These are phyloP conservation scores for Phlebiopsis flavidoalba DNA, from an alignment of 768 basidiomycete genomes.

Conservation along the genomic window DNA sequence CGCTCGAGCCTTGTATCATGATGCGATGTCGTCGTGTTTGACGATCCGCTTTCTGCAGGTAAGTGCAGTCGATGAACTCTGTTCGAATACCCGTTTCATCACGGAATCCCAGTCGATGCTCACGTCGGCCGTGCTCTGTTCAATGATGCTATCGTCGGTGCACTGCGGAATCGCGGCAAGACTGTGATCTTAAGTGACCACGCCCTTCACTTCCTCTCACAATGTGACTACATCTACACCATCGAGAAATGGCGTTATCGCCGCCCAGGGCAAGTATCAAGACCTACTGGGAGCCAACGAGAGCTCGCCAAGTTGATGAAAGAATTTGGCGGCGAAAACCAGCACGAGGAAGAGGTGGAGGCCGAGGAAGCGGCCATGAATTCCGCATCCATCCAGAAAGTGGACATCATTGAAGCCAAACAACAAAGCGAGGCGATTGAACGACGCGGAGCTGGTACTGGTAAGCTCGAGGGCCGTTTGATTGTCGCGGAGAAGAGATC, in stretches of 20 bases:
- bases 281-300: constrained; percentile 45
- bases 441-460: constrained; percentile 43
- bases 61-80: constrained; percentile 4
- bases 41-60: constrained; percentile 65
- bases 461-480: constrained; percentile 60
- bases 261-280: constrained; percentile 46
- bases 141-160: constrained; percentile 53
- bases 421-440: constrained; percentile 30
- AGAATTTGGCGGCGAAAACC: constrained; percentile 54
- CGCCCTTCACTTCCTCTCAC: constrained; percentile 47
- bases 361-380: constrained; percentile 25
- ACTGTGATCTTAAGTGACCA: constrained; percentile 56
- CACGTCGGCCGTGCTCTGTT: constrained; percentile 72
- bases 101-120: constrained; percentile 48
- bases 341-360: constrained; percentile 29
- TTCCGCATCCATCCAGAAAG: constrained; percentile 5
- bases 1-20: constrained; percentile 61
- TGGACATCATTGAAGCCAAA: constrained; percentile 30
- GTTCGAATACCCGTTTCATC: not conserved
- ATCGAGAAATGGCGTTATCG: constrained; percentile 39
- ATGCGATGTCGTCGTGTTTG: constrained; percentile 56
- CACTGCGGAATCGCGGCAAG: constrained; percentile 39
- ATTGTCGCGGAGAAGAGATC: constrained; percentile 61
- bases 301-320: constrained; percentile 48
- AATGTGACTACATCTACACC: constrained; percentile 47